These are phyloP conservation scores for Fraxinus xanthoxyloides DNA, from an alignment of 305 asterid species.

Conservation along the genomic window DNA sequence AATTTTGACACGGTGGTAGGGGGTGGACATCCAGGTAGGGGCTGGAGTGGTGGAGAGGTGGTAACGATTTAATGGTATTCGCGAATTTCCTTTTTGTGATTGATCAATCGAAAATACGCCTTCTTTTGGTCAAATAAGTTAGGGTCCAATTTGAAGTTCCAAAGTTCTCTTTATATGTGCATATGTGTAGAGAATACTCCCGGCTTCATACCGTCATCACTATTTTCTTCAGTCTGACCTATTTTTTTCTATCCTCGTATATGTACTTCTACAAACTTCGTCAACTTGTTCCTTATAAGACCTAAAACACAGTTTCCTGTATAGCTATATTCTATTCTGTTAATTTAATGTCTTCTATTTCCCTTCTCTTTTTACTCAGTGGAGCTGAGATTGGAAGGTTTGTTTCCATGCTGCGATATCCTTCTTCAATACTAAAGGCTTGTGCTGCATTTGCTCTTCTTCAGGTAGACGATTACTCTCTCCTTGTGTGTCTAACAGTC, in stretches of 20 bases:
- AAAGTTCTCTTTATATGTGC: not conserved
- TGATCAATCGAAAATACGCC: not conserved
- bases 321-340: not conserved
- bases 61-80: not conserved
- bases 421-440: constrained; percentile 65
- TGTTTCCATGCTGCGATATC: constrained; percentile 69
- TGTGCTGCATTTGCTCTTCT: constrained; percentile 94
- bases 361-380: constrained; percentile 32
- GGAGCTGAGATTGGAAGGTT: constrained; percentile 85
- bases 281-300: not conserved
- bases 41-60: not conserved
- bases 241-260: not conserved
- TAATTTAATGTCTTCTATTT: not conserved
- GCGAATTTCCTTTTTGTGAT: not conserved
- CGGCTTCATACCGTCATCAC: not conserved
- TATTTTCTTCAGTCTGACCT: not conserved
- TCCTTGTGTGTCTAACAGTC: not conserved
- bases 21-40: not conserved
- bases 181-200: not conserved
- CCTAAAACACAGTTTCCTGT: not conserved
- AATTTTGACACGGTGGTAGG: not conserved
- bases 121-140: not conserved
- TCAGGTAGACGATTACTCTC: constrained; percentile 48
- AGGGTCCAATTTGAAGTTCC: not conserved
- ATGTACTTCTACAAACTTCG: not conserved